Base-by-base conservation (phyloP, 129 eudicot species). In the Heracleum sosnowskyi region DNA sequence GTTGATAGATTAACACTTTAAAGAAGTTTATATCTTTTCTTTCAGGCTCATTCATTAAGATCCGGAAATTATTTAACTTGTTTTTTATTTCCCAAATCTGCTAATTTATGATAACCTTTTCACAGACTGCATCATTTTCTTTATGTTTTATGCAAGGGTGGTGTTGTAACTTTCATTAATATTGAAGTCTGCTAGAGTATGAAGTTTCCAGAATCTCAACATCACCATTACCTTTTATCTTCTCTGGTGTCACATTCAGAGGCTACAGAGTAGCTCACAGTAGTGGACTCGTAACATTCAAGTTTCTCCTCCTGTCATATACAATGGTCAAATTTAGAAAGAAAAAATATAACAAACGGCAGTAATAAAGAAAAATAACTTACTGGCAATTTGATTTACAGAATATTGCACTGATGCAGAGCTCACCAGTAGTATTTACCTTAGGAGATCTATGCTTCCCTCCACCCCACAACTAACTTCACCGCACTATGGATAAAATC, bases 261-360 rank as follows among this genome's bases (percentile, higher is more conserved):
- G 45, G 13, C 45, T 42, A 42, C 45, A 42, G 13, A 42, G 10
- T 42, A 42, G 45, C 13, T 42, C 45, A 10, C 45, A 42, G 45
- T 42, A 42, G 45, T 42, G 45, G 45, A 42, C 45, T 42, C 2
- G 1, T 42, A 8, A 42, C 0, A 12, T 42, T 9, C 45, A 42
- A 42, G 45, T 74, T 85, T 80, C 82, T 81, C 89, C 83, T 85
- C 89, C 86, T 86, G 89, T 74, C 33, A 87, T 81, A 84, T 78
- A 46, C 18, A 47, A 44, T 77, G 53, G 81, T 84, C 84, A 82
- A 77, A 20, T 68, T 77, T 77, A 28, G 46, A 9, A 41, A 41
- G 0, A 83, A 33, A 60, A 9, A 73, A 41, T n/a, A 84, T 72
- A 85, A 81, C 37, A 73, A 87, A 77, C 46, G 49, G 69, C 79